phyloP scores from a whole-genome alignment of 192 early-diverging fungal species.

The Gonapodya prolifera region DNA sequence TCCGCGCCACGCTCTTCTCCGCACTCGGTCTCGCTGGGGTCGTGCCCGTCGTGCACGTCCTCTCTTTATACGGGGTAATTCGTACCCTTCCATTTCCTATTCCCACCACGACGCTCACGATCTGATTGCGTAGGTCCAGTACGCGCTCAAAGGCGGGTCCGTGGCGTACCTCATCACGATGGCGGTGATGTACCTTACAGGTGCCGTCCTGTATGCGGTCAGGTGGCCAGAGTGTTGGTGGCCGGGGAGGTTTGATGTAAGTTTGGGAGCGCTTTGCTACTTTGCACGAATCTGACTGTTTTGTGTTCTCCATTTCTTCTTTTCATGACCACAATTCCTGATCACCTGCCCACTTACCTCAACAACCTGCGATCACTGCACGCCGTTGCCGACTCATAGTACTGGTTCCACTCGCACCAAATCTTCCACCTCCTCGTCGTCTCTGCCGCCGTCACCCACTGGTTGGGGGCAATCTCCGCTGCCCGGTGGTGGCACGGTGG shows the following conservation, averaged over 20 bases:
- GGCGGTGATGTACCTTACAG: conserved; percentile 65
- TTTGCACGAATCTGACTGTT: background rate
- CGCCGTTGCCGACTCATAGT: too few relatives aligned
- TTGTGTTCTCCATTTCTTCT: conserved; percentile 26
- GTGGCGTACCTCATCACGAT: conserved; percentile 51
- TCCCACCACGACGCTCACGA: conserved; percentile 9
- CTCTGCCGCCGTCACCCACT: conserved; percentile 55
- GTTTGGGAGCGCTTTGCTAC: conserved; percentile 40
- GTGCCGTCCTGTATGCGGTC: conserved; percentile 78
- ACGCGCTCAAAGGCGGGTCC: conserved; percentile 52
- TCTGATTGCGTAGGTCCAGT: conserved; percentile 19
- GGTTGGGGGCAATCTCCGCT: conserved; percentile 48
- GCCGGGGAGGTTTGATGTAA: conserved; percentile 74
- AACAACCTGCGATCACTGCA: too few relatives aligned
- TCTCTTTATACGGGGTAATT: conserved; percentile 53
- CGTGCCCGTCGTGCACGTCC: conserved; percentile 56
- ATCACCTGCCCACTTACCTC: too few relatives aligned
- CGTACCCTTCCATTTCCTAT: background rate
- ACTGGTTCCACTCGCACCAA: conserved; percentile 78
- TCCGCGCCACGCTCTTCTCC: conserved; percentile 67
- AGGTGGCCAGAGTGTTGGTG: conserved; percentile 74
- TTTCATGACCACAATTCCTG: too few relatives aligned
- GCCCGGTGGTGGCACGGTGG: conserved; percentile 38
- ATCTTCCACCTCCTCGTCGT: conserved; percentile 81
- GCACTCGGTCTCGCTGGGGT: conserved; percentile 64